Conservation (phyloP, 2,329 filamentous ascomycete genomes). For the Fragosphaeria purpurea region DNA sequence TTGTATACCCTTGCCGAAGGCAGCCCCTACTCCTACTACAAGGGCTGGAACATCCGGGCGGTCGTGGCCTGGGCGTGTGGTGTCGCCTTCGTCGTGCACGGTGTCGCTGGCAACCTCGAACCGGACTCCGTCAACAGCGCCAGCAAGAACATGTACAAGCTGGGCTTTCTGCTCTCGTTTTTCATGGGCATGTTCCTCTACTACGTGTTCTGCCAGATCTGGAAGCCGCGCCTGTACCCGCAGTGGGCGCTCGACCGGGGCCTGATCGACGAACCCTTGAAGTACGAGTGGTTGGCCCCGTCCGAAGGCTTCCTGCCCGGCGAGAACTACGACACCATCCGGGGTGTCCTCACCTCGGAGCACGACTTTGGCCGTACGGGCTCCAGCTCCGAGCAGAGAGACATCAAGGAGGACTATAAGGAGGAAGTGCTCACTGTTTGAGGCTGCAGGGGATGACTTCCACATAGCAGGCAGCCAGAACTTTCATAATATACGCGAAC, state of each 20-base stretch:
- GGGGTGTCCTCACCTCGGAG: not conserved
- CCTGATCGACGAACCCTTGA: not conserved
- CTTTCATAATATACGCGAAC: no score
- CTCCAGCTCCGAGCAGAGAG: no score
- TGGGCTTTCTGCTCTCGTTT: slow-evolving; percentile 24
- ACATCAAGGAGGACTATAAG: no score
- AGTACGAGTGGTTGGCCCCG: slow-evolving; percentile 5
- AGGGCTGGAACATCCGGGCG: slow-evolving; percentile 24
- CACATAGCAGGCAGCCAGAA: no score
- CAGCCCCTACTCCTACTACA: slow-evolving; percentile 17
- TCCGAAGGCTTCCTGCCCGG: slow-evolving; percentile 5
- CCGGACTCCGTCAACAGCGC: slow-evolving; percentile 17
- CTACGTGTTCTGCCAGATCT: slow-evolving; percentile 12
- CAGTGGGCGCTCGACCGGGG: not conserved
- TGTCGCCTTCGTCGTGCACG: slow-evolving; percentile 23
- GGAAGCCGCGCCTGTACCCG: slow-evolving; percentile 9
- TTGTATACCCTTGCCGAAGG: not conserved
- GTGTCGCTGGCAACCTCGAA: slow-evolving; percentile 22
- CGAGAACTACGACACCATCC: slow-evolving; percentile 5
- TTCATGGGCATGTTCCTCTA: slow-evolving; percentile 18
- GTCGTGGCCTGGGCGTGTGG: slow-evolving; percentile 23
- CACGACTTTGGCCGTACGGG: no score
- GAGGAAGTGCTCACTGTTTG: no score
- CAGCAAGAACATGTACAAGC: slow-evolving; percentile 22
- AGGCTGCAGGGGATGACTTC: not conserved